These are phyloP conservation scores for Tuber microsphaerosporum DNA, from an alignment of 495 filamentous ascomycete genomes.

Conservation along the genomic window DNA sequence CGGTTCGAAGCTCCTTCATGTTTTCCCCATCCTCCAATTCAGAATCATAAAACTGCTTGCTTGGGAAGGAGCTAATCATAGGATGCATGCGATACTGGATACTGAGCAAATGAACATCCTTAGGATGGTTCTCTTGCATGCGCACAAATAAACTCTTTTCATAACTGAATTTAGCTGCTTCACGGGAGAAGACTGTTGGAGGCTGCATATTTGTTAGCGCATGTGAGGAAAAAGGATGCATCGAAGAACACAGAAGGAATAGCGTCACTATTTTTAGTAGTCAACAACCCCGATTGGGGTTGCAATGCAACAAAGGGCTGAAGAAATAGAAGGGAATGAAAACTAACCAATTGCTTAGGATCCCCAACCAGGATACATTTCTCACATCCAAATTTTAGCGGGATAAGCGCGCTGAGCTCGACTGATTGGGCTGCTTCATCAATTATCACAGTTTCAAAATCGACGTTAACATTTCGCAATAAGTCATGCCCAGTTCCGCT, in stretches of 20 bases:
- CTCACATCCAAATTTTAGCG: conserved; percentile 91
- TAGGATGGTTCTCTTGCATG: conserved; percentile 86
- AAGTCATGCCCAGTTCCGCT: conserved; percentile 96
- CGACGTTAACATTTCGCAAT: conserved; percentile 87
- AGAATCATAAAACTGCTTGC: conserved; percentile 82
- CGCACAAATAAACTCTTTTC: conserved; percentile 97
- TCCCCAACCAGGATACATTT: conserved; percentile 98
- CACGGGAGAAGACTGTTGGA: conserved; percentile 87
- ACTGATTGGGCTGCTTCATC: conserved; percentile 98
- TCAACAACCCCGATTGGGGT: conserved; percentile 10
- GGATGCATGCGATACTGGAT: conserved; percentile 99
- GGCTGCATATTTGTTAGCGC: conserved; percentile 45
- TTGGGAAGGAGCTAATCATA: conserved; percentile 83
- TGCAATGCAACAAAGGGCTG: conserved; percentile 6
- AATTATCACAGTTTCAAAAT: conserved; percentile 97
- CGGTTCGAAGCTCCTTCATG: conserved; percentile 66
- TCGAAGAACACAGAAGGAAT: background rate
- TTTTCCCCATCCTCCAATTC: conserved; percentile 72
- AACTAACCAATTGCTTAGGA: conserved; percentile 69
- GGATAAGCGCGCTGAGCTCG: conserved; percentile 91
- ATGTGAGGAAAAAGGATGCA: background rate
- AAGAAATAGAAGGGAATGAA: conserved; percentile 4
- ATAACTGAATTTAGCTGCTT: conserved; percentile 86
- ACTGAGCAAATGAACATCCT: conserved; percentile 88
- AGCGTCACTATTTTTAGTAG: background rate